phyloP scores from a whole-genome alignment of 2,329 filamentous ascomycete genomes.

The Colletotrichum spaethianum region DNA sequence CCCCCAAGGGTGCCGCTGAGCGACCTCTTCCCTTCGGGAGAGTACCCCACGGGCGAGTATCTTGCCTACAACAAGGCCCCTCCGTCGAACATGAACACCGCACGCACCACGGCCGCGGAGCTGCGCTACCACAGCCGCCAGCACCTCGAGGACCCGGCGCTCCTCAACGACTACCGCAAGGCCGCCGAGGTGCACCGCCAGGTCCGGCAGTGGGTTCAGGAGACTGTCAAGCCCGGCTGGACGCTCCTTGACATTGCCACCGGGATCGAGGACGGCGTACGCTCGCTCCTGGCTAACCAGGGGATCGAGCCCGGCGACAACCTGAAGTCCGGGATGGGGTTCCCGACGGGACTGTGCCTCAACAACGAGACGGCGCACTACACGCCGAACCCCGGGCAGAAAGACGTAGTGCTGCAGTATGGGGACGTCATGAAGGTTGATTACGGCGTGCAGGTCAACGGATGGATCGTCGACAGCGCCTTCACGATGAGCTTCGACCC shows the following conservation, averaged over 20 bases:
- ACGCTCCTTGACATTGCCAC: slow-evolving; percentile 86
- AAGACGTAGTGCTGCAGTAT: slow-evolving; percentile 75
- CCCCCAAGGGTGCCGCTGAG: slow-evolving; percentile 52
- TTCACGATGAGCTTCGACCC: slow-evolving; percentile 85
- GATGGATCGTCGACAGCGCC: slow-evolving; percentile 84
- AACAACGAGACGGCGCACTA: slow-evolving; percentile 91
- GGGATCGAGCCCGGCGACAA: slow-evolving; percentile 85
- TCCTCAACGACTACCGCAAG: slow-evolving; percentile 84
- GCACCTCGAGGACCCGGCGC: slow-evolving; percentile 64
- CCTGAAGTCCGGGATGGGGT: slow-evolving; percentile 85
- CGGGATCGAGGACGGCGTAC: slow-evolving; percentile 87
- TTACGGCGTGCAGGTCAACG: slow-evolving; percentile 85
- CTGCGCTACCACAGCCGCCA: slow-evolving; percentile 43
- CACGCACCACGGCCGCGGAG: slow-evolving; percentile 47
- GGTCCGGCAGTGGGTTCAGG: slow-evolving; percentile 86
- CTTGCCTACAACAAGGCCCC: slow-evolving; percentile 43
- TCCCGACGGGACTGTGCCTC: slow-evolving; percentile 86
- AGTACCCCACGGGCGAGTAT: slow-evolving; percentile 49
- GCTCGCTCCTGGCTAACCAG: slow-evolving; percentile 81
- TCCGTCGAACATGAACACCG: slow-evolving; percentile 31
- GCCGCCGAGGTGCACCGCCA: slow-evolving; percentile 92
- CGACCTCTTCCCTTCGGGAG: slow-evolving; percentile 48
- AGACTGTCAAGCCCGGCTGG: slow-evolving; percentile 85
- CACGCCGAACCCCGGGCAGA: slow-evolving; percentile 89
- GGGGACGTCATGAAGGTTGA: slow-evolving; percentile 88